Evolutionary conservation across 1,139 yeast species (phyloP), one percentile per base, ranked within the genome.

Genomic region (Ogataea hybrid): DNA sequence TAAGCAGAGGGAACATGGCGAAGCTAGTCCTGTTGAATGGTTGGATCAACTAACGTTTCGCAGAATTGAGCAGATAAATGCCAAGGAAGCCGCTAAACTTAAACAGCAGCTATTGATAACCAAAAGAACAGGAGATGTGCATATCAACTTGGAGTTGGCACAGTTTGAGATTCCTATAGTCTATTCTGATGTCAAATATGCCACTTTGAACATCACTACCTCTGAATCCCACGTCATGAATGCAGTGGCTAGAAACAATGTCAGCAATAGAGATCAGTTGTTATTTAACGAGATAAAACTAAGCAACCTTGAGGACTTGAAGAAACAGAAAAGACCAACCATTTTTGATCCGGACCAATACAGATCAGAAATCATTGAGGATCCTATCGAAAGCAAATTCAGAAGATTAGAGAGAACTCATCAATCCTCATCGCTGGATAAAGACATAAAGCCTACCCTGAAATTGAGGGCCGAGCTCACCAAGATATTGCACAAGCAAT

Each of bases 301-400:
- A 28, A 68, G 74, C 2, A 65, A 76, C 17, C 61, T 74, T 49
- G 70, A 72, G 35, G 71, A 78, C 18, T 20, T 46, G 4, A 39
- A 46, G 12, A 37, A 35, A 4, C 31, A 18, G 5, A 29, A 35
- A 25, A 41, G 31, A 32, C 37, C 44, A 5, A 35, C 49, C 2
- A 54, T 62, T 3, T 78, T 75, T 57, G 88, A 81, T 58, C 85
- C 88, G 0, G 90, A 83, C 48, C 79, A 76, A 52, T 71, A 69
- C 46, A 43, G 67, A 22, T 58, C 56, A 18, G 64, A 62, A 32
- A 50, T 53, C 11, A 65, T 70, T 12, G 78, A 73, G 46, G 95
- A 89, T 54, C 96, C 96, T 0, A 82, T 92, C 15, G 98, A 92
- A 58, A 75, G 81, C 48, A 94, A 92, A 59, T 88, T 84, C 58